These are phyloP conservation scores for Persicaria tinctoria DNA, from an alignment of 148 eudicot genomes.

Conservation along the genomic window DNA sequence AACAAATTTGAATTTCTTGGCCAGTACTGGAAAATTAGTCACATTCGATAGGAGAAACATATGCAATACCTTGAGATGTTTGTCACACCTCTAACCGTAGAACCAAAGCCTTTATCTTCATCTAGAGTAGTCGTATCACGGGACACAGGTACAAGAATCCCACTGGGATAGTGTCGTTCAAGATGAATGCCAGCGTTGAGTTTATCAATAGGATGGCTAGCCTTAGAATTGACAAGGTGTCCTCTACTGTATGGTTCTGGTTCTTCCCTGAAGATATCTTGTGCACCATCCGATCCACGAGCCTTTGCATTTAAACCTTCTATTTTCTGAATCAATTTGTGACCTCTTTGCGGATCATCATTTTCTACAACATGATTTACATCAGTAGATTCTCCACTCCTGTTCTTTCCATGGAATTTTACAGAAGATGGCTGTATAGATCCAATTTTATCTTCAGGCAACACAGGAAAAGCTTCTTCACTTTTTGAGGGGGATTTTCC, in stretches of 20 bases:
- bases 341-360: conserved; percentile 32
- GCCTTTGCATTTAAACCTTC: conserved; percentile 79
- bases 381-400: conserved; percentile 26
- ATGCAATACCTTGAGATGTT: conserved; percentile 43
- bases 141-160: conserved; percentile 32
- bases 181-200: conserved; percentile 20
- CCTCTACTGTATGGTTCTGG: conserved; percentile 27
- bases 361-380: conserved; percentile 21
- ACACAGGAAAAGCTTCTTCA: conserved; percentile 25
- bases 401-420: conserved; percentile 24
- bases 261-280: conserved; percentile 33
- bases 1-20: conserved; percentile 16
- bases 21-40: neutral
- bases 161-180: conserved; percentile 33
- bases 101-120: conserved; percentile 28
- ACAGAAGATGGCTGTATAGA: conserved; percentile 19
- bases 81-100: conserved; percentile 22
- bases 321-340: conserved; percentile 62
- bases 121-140: conserved; percentile 20
- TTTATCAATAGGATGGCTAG: conserved; percentile 19
- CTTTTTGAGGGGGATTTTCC: conserved; percentile 17
- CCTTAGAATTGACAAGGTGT: conserved; percentile 21
- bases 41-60: neutral
- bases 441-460: conserved; percentile 18
- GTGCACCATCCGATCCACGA: conserved; percentile 49